phyloP scores from a whole-genome alignment of 495 filamentous ascomycete genomes.

The Xylaria acuta region DNA sequence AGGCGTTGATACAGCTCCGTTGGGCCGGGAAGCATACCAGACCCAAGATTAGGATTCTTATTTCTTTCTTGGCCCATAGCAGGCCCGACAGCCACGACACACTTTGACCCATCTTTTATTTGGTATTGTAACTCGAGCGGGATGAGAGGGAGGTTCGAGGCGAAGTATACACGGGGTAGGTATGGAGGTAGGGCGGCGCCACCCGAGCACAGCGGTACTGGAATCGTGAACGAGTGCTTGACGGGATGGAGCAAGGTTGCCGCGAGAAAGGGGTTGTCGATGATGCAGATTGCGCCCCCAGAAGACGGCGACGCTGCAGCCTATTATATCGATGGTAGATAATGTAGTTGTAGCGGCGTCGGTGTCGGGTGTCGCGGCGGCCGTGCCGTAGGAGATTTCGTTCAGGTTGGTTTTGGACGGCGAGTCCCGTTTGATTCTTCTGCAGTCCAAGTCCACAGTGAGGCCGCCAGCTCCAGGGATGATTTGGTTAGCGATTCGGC shows the following conservation, averaged over 20 bases:
- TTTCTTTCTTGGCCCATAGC: constrained; percentile 94
- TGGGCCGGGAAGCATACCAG: constrained; percentile 64
- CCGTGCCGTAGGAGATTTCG: background rate
- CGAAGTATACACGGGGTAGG: constrained; percentile 15
- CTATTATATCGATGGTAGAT: background rate
- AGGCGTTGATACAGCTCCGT: background rate
- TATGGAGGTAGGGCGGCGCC: background rate
- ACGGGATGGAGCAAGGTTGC: background rate
- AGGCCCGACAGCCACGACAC: constrained; percentile 78
- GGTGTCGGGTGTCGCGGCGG: background rate
- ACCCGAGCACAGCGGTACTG: background rate
- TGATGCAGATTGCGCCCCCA: background rate
- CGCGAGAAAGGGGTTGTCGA: constrained; percentile 17
- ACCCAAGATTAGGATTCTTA: constrained; percentile 93
- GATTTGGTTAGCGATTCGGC: constrained; percentile 16
- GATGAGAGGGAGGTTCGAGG: background rate
- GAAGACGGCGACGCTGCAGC: background rate
- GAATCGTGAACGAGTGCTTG: background rate
- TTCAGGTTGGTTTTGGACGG: background rate
- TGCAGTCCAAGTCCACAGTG: constrained; percentile 3
- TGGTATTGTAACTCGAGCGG: background rate
- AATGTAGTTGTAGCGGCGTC: background rate
- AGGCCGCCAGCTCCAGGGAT: constrained; percentile 24
- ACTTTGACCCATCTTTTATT: constrained; percentile 74
- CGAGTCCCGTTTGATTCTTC: constrained; percentile 14